These are phyloP conservation scores for Yamadazyma endophytica DNA, from an alignment of 805 yeast genomes.

Conservation along the genomic window DNA sequence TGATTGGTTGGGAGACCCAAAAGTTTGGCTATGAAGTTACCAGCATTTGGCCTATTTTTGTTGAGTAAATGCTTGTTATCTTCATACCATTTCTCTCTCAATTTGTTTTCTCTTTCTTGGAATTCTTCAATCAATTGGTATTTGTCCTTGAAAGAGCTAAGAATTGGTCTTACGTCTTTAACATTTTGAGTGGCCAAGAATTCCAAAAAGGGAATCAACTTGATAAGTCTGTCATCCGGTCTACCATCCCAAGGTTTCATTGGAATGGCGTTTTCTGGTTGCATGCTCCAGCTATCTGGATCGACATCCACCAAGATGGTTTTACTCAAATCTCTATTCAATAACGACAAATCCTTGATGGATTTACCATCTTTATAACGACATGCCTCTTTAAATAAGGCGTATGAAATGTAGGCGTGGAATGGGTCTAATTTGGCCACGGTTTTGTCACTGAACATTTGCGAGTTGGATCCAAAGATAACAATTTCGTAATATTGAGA, in stretches of 20 bases:
- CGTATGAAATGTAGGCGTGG: slow-evolving; percentile 82
- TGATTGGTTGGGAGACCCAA: slow-evolving; percentile 57
- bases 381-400: slow-evolving; percentile 87
- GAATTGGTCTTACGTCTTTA: slow-evolving; percentile 85
- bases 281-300: slow-evolving; percentile 66
- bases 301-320: slow-evolving; percentile 77
- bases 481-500: slow-evolving; percentile 96
- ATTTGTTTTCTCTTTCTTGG: slow-evolving; percentile 65
- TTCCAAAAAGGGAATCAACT: slow-evolving; percentile 88
- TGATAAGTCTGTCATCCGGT: slow-evolving; percentile 74
- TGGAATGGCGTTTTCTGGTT: slow-evolving; percentile 92
- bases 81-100: slow-evolving; percentile 67
- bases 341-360: slow-evolving; percentile 81
- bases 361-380: slow-evolving; percentile 83
- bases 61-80: slow-evolving; percentile 42
- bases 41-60: slow-evolving; percentile 35
- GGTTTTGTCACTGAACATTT: slow-evolving; percentile 79
- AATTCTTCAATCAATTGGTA: slow-evolving; percentile 73
- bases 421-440: slow-evolving; percentile 90
- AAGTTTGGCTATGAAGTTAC: slow-evolving; percentile 53
- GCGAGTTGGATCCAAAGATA: slow-evolving; percentile 78
- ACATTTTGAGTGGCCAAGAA: slow-evolving; percentile 85
- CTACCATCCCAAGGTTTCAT: slow-evolving; percentile 83
- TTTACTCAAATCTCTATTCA: slow-evolving; percentile 88
- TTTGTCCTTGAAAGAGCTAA: slow-evolving; percentile 68